A percentile compares a stretch with the other conserved stretches of the same genome.
Evolutionary conservation across 768 basidiomycete genomes (phyloP).

Genomic region (Sarcomyxa edulis): DNA sequence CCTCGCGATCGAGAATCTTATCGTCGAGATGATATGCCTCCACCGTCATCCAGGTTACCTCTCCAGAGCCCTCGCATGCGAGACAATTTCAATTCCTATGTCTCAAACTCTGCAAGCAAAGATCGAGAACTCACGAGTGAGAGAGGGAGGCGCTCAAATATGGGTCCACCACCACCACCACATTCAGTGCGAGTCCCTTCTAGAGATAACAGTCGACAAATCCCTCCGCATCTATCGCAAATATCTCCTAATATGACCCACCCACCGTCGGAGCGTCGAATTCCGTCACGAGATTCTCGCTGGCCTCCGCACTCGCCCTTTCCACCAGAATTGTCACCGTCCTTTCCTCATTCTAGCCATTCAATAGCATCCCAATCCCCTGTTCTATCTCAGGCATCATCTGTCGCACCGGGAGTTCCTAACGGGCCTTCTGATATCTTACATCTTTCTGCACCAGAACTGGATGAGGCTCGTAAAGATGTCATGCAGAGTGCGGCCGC

Average conservation of each 20-base stretch:
- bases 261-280: conserved; percentile 23
- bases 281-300: conserved; percentile 34
- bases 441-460: conserved; percentile 31
- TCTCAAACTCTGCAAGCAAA: conserved; percentile 16
- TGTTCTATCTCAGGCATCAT: conserved; percentile 35
- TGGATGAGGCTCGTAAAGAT: conserved; percentile 67
- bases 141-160: conserved; percentile 36
- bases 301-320: background rate
- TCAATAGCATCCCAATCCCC: conserved; percentile 41
- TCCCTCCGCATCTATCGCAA: conserved; percentile 53
- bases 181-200: conserved; percentile 27
- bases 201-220: conserved; percentile 41
- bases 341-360: conserved; percentile 12
- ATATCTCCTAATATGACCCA: conserved; percentile 24
- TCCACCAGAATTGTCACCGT: background rate
- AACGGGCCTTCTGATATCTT: conserved; percentile 24
- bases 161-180: conserved; percentile 49
- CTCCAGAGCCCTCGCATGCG: conserved; percentile 12
- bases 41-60: conserved; percentile 23
- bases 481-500: conserved; percentile 84
- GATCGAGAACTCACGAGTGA: conserved; percentile 25
- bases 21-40: conserved; percentile 32
- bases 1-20: conserved; percentile 20
- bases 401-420: conserved; percentile 31
- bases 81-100: conserved; percentile 18